Evolutionary conservation across 768 basidiomycete species (phyloP), one percentile per base, ranked within the genome.

Genomic region (Tephrocybe sp.): DNA sequence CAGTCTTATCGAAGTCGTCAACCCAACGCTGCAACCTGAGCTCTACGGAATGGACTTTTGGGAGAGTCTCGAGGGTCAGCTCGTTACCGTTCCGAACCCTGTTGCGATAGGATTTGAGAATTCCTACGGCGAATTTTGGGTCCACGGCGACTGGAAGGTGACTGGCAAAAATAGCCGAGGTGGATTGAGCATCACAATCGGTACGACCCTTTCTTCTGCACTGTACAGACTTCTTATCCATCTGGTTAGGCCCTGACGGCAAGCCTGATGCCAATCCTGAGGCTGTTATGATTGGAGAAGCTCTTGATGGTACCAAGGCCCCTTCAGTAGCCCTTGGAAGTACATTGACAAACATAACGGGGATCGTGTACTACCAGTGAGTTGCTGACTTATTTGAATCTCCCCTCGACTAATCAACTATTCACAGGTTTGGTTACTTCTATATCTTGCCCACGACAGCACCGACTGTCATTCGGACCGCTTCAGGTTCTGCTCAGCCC

Each of bases 1-100:
- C 13, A 77, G 70, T 39, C 72, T 63, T 15, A 60, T 82, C 25
- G 73, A 78, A 44, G 55, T 56, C 1, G 67, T 71, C 5, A 78
- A 85, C 53, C 65, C 73, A 6, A 71, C 72, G 5, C 60, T 83
- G 31, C 71, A 74, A 44, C 82, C 82, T 2, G 69, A 75, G 22
- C 63, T 69, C 36, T 84, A 69, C 49, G 84, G 82, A 6, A 60
- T 84, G 27, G 83, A 84, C 58, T 84, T 86, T 58, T 86, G 82
- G 82, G 74, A 80, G 58, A 81, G 78, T 57, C 69, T 86, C 9
- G 78, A 82, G 51, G 81, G 82, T 2, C 75, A 79, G 56, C 65
- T 84, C 2, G 82, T 86, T 19, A 74, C 73, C 0, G 68, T 84
- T 19, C 75, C 70, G 4, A 68, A 63, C 4, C 82, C 83, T 2